Base-by-base conservation (phyloP, 352 stramenopile species). In the Pythium aquatile region DNA sequence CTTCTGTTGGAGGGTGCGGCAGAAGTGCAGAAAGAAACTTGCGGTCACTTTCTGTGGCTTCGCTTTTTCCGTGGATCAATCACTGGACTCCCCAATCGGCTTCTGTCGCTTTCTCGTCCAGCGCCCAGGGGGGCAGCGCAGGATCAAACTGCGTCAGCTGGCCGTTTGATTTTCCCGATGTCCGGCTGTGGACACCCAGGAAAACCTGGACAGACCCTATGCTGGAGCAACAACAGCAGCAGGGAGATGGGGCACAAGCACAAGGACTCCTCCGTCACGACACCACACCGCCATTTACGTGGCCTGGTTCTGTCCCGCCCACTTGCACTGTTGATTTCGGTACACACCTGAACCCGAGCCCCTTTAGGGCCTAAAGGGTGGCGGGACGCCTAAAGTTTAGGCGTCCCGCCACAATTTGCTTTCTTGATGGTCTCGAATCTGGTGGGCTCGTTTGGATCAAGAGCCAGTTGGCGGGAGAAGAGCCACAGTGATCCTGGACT, bases 21-120 rank as follows among this genome's bases (percentile, higher is more conserved):
- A 9, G 48, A 59, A 55, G 58, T 62, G 58, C 66, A 60, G 65
- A 71, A 71, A 56, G 65, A 71, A 71, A 63, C 42, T 57, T 71
- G 52, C 53, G 30, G 52, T 29, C 52, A 58, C 65, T 58, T 71
- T 66, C 44, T 51, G n/a, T 51, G 44, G 44, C 44, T 51, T 51
- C 44, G 44, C 44, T 51, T 51, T 51, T 42, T 42, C 44, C 44
- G 44, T 30, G 44, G 44, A 51, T 51, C 44, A 51, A 51, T 51
- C 44, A 51, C 44, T 51, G 44, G 44, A 51, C 44, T 51, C 17
- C 20, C 1, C 44, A 51, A 51, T 51, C 44, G 44, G 44, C n/a
- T 51, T 51, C 44, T 51, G 44, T 51, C 44, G 44, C 44, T 51
- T 51, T 51, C 35, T 42, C 35, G 35, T 42, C 35, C 35, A 42